Percentiles rank a stretch among this genome's conserved stretches.
phyloP scores from a whole-genome alignment of 179 eudicot genomes.

The Silene coronaria region DNA sequence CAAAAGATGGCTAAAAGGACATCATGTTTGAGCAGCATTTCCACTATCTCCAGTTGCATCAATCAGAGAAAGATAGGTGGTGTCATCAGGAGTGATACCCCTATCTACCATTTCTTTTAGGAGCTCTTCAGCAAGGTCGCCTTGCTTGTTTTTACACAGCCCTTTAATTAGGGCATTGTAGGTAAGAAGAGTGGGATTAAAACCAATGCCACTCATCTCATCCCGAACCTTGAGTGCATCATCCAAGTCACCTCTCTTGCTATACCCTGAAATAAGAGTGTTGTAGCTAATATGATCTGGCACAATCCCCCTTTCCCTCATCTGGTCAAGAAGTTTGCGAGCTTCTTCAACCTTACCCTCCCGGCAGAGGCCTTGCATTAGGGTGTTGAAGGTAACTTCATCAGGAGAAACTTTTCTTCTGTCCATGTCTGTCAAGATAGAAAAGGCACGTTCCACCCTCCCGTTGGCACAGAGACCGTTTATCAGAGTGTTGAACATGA shows the following conservation, averaged over 20 bases:
- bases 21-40: conserved; percentile 1
- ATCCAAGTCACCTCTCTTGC: conserved; percentile 62
- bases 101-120: conserved; percentile 63
- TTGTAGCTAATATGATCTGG: conserved; percentile 68
- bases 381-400: conserved; percentile 69
- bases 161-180: conserved; percentile 78
- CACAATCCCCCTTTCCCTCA: conserved; percentile 60
- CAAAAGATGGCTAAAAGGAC: conserved; percentile 23
- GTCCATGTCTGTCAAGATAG: conserved; percentile 53
- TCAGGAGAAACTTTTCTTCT: conserved; percentile 45
- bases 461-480: conserved; percentile 57
- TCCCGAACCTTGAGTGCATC: conserved; percentile 63
- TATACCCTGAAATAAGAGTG: conserved; percentile 70
- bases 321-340: conserved; percentile 48
- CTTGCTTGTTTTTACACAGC: conserved; percentile 48
- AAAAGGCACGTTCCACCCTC: conserved; percentile 42
- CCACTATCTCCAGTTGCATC: conserved; percentile 45
- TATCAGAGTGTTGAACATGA: conserved; percentile 68
- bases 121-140: conserved; percentile 52
- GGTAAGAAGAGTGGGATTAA: conserved; percentile 59
- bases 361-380: conserved; percentile 66
- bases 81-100: conserved; percentile 67
- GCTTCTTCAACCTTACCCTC: conserved; percentile 71
- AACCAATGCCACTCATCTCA: conserved; percentile 61
- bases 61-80: conserved; percentile 49